phyloP scores from a whole-genome alignment of 2,329 filamentous ascomycete species.

The Fusarium gaditjirri region DNA sequence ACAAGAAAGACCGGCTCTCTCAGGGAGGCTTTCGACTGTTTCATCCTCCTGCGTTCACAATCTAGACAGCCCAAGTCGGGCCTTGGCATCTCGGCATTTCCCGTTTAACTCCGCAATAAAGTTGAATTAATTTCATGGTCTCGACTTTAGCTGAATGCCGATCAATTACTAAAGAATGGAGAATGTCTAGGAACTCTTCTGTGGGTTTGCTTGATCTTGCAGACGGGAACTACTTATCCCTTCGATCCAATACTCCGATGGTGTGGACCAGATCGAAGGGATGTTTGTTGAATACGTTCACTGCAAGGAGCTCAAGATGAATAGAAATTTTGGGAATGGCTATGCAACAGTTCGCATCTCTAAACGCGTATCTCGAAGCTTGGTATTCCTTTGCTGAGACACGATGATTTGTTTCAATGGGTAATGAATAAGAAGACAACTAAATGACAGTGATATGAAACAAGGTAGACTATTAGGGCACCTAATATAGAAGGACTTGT shows the following conservation, averaged over 20 bases:
- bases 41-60: constrained; percentile 1
- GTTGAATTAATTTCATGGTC: background rate
- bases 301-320: background rate
- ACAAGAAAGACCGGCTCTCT: background rate
- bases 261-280: background rate
- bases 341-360: background rate
- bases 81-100: constrained; percentile 3
- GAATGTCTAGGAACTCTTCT: background rate
- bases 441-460: background rate
- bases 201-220: background rate
- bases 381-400: background rate
- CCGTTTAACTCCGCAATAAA: background rate
- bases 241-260: background rate
- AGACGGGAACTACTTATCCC: background rate
- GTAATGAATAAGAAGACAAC: background rate
- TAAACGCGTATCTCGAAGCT: background rate
- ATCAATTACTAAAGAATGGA: background rate
- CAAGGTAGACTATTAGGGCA: background rate
- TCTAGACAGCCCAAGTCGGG: background rate
- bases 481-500: background rate
- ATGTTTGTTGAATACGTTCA: background rate
- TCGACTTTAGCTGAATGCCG: background rate
- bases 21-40: constrained; percentile 12
- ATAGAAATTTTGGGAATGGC: background rate
- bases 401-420: background rate